These are phyloP conservation scores for Verticillium dahliae DNA, from an alignment of 2,329 filamentous ascomycete genomes.

Conservation along the genomic window DNA sequence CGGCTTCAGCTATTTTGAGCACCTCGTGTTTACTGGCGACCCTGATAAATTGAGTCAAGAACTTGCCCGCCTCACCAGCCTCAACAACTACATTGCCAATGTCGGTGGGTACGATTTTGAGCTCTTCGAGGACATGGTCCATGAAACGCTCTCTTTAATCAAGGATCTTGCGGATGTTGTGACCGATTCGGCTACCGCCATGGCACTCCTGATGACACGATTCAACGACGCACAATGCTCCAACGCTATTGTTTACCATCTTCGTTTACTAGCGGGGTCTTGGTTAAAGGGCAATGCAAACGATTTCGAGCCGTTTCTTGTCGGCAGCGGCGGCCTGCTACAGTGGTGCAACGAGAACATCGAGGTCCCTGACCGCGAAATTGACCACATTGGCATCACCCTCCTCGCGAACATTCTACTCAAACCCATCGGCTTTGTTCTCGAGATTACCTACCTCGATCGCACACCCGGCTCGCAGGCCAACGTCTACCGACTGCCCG, in stretches of 20 bases:
- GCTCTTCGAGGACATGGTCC: conserved; percentile 77
- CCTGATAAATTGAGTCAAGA: conserved; percentile 49
- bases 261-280: conserved; percentile 72
- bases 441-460: conserved; percentile 90
- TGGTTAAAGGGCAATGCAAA: conserved; percentile 72
- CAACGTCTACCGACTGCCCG: conserved; percentile 62
- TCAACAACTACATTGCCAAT: conserved; percentile 64
- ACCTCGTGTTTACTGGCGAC: conserved; percentile 63
- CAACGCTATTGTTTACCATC: conserved; percentile 78
- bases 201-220: conserved; percentile 46
- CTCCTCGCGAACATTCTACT: conserved; percentile 74
- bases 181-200: conserved; percentile 50
- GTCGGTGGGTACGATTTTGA: conserved; percentile 66
- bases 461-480: conserved; percentile 72
- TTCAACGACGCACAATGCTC: conserved; percentile 70
- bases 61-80: conserved; percentile 60
- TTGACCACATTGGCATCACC: conserved; percentile 81
- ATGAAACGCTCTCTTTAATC: conserved; percentile 66
- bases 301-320: conserved; percentile 67
- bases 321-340: conserved; percentile 49
- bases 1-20: conserved; percentile 89
- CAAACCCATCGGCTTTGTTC: conserved; percentile 67
- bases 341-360: conserved; percentile 66
- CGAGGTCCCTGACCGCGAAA: conserved; percentile 72
- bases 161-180: conserved; percentile 54